A percentile compares a stretch with the other conserved stretches of the same genome.
Evolutionary conservation across 768 basidiomycete genomes (phyloP).

Genomic region (Collybia nuda): DNA sequence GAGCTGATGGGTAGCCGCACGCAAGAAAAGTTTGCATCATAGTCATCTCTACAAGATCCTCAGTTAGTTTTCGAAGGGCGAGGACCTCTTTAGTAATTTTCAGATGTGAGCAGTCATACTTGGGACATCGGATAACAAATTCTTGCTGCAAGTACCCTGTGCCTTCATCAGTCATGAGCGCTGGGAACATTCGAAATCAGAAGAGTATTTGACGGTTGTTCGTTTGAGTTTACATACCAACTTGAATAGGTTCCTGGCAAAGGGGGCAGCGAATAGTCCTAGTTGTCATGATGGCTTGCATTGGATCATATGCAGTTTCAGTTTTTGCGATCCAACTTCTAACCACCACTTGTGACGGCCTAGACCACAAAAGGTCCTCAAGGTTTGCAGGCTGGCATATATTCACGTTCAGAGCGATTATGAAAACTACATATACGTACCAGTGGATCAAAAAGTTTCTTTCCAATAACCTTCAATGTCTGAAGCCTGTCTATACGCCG

Average conservation of each 20-base stretch:
- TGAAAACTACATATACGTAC: too few species aligned
- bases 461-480: conserved; percentile 20
- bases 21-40: conserved; percentile 28
- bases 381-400: too few species aligned
- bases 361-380: too few species aligned
- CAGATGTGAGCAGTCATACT: conserved; percentile 27
- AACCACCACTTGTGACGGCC: conserved; percentile 18
- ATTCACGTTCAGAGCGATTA: too few species aligned
- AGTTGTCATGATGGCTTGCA: not conserved
- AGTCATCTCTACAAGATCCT: conserved; percentile 31
- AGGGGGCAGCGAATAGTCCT: not conserved
- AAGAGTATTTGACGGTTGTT: not conserved
- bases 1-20: conserved; percentile 5
- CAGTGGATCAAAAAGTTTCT: not conserved
- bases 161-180: conserved; percentile 35
- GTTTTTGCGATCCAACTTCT: conserved; percentile 4
- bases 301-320: not conserved
- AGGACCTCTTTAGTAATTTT: conserved; percentile 41
- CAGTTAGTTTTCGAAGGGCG: conserved; percentile 40
- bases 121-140: conserved; percentile 34
- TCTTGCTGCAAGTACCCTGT: conserved; percentile 48
- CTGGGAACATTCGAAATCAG: conserved; percentile 20
- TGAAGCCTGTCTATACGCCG: conserved; percentile 18
- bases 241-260: conserved; percentile 7
- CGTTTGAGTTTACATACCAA: conserved; percentile 19